A percentile compares a stretch with the other conserved stretches of the same genome.
These are phyloP conservation scores for Alternaria sp. DNA, from an alignment of 2,329 filamentous ascomycete species.

Conservation along the genomic window DNA sequence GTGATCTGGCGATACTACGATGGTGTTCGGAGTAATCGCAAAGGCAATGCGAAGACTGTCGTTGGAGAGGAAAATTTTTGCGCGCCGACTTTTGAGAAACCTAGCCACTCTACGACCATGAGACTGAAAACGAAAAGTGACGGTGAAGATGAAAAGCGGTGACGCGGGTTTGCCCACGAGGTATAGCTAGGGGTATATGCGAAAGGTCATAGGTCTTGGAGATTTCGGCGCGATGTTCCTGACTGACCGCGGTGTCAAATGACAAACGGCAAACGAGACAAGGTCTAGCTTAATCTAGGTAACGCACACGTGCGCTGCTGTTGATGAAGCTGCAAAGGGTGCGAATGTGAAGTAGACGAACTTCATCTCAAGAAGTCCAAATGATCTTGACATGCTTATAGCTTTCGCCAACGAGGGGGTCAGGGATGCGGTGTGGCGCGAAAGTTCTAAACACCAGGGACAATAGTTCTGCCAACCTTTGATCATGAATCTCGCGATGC, in stretches of 20 bases:
- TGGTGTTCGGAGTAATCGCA: slow-evolving; percentile 1
- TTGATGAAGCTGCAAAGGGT: slow-evolving; percentile 12
- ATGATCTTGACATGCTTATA: slow-evolving; percentile 5
- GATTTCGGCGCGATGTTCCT: slow-evolving; percentile 13
- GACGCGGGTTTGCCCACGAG: neutral
- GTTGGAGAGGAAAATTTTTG: slow-evolving; percentile 1
- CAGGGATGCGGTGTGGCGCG: slow-evolving; percentile 12
- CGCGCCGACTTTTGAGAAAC: neutral
- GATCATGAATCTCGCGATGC: neutral
- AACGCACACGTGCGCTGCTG: slow-evolving; percentile 16
- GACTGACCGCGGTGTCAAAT: slow-evolving; percentile 1
- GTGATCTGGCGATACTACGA: slow-evolving; percentile 7
- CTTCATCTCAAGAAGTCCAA: slow-evolving; percentile 9
- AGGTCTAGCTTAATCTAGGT: slow-evolving; percentile 19
- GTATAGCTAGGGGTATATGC: neutral
- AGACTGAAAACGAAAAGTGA: neutral
- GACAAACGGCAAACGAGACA: slow-evolving; percentile 7
- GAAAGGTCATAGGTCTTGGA: neutral
- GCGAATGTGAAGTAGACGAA: slow-evolving; percentile 13
- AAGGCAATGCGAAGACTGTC: slow-evolving; percentile 21
- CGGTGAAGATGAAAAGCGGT: slow-evolving; percentile 9
- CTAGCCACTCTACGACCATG: neutral
- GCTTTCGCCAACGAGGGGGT: slow-evolving; percentile 3
- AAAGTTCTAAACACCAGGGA: slow-evolving; percentile 13
- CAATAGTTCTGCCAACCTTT: slow-evolving; percentile 10